phyloP scores from a whole-genome alignment of 1,284 basidiomycete genomes.

The Testicularia cyperi region DNA sequence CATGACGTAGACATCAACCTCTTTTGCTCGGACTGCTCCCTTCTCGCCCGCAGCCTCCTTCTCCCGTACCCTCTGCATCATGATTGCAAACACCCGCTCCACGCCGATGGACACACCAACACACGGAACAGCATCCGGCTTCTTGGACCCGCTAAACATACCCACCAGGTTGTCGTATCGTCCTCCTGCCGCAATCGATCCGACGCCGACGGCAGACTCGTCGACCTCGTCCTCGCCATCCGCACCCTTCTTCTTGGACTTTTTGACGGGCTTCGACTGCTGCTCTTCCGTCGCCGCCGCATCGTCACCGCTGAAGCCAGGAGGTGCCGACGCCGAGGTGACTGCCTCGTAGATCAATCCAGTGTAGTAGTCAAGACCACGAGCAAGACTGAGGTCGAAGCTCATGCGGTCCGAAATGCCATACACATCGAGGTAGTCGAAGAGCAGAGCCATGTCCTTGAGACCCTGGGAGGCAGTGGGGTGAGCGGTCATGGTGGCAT shows the following conservation, averaged over 20 bases:
- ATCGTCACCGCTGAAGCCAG: conserved; percentile 66
- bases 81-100: conserved; percentile 90
- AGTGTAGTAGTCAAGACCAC: conserved; percentile 97
- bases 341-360: conserved; percentile 98
- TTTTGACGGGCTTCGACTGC: conserved; percentile 20
- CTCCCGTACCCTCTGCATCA: conserved; percentile 82
- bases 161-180: conserved; percentile 96
- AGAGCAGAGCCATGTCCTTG: conserved; percentile 85
- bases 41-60: conserved; percentile 62
- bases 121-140: conserved; percentile 79
- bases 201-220: conserved; percentile 89
- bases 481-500: conserved; percentile 72
- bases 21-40: conserved; percentile 73
- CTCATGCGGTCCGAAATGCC: conserved; percentile 75
- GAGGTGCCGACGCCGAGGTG: conserved; percentile 88
- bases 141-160: conserved; percentile 76
- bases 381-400: conserved; percentile 92
- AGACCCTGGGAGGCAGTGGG: conserved; percentile 75
- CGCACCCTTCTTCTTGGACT: conserved; percentile 65
- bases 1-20: conserved; percentile 92
- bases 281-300: conserved; percentile 50
- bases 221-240: conserved; percentile 76
- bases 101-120: conserved; percentile 91
- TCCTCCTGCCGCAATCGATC: conserved; percentile 95
- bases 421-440: conserved; percentile 81